A percentile compares a stretch with the other conserved stretches of the same genome.
phyloP scores from a whole-genome alignment of 2,329 filamentous ascomycete genomes.

The Aspergillus persii region DNA sequence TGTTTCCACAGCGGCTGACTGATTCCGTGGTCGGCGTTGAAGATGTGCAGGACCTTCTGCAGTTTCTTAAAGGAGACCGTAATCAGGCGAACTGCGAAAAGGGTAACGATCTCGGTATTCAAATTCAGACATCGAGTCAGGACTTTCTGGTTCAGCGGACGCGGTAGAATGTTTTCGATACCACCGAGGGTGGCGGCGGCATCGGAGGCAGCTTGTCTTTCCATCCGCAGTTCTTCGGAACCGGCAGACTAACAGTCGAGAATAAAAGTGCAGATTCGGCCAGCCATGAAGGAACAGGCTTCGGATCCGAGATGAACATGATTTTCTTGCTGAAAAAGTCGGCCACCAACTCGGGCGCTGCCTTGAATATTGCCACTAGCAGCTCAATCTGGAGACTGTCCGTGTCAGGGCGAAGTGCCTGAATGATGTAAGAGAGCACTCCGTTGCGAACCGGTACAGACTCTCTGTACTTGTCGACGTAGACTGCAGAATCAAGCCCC shows the following conservation, averaged over 20 bases:
- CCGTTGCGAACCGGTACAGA: constrained; percentile 75
- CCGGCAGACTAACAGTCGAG: constrained; percentile 69
- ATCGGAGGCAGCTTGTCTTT: constrained; percentile 59
- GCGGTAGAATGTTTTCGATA: constrained; percentile 86
- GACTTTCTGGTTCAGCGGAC: constrained; percentile 75
- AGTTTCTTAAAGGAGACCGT: constrained; percentile 79
- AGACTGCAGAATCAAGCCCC: constrained; percentile 67
- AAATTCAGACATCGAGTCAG: constrained; percentile 76
- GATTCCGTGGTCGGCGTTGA: constrained; percentile 50
- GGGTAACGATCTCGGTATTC: constrained; percentile 73
- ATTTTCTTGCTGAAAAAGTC: constrained; percentile 81
- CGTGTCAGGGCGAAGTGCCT: constrained; percentile 78
- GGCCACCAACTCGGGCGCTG: constrained; percentile 80
- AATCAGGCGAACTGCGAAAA: constrained; percentile 80
- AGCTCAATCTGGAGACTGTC: constrained; percentile 79
- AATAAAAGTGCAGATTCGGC: constrained; percentile 89
- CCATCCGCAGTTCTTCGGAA: constrained; percentile 72
- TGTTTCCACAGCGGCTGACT: constrained; percentile 63
- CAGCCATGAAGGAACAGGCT: constrained; percentile 90
- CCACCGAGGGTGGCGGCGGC: constrained; percentile 74
- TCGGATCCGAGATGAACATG: constrained; percentile 84
- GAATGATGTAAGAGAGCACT: constrained; percentile 73
- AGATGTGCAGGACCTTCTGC: constrained; percentile 59
- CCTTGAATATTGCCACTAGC: constrained; percentile 72
- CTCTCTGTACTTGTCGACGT: constrained; percentile 65